Conservation (phyloP, 768 basidiomycete species). For the Phanerochaete carnosa region DNA sequence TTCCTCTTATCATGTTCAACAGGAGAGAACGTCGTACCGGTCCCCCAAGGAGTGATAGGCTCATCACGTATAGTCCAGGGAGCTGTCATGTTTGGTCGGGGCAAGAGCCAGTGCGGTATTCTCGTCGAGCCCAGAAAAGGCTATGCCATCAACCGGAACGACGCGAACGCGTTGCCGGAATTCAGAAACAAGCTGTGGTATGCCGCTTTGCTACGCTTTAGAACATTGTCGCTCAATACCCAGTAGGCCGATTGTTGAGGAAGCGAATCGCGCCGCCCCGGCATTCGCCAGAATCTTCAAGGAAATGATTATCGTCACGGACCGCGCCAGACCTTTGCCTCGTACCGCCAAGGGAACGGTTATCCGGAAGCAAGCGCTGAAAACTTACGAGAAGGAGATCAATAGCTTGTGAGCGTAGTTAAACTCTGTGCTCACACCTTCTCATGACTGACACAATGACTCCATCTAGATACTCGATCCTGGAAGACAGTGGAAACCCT, state of each 20-base stretch:
- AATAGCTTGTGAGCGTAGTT: conserved; percentile 2
- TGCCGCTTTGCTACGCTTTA: neutral
- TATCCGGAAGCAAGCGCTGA: conserved; percentile 7
- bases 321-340: conserved; percentile 9
- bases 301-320: conserved; percentile 20
- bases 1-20: neutral
- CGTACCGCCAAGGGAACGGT: conserved; percentile 13
- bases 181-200: conserved; percentile 17
- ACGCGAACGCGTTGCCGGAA: conserved; percentile 1
- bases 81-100: conserved; percentile 32
- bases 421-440: too few relatives aligned
- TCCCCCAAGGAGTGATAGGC: conserved; percentile 6
- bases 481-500: conserved; percentile 12
- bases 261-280: conserved; percentile 23
- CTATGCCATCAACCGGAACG: conserved; percentile 10
- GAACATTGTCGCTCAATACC: neutral
- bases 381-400: conserved; percentile 10
- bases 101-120: conserved; percentile 34
- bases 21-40: conserved; percentile 14
- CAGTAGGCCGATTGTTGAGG: conserved; percentile 22
- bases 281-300: conserved; percentile 29
- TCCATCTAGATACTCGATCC: conserved; percentile 10
- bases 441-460: neutral
- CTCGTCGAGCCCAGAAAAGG: conserved; percentile 33
- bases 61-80: conserved; percentile 18